These are phyloP conservation scores for Penicillium odoratum DNA, from an alignment of 495 filamentous ascomycete species.

Conservation along the genomic window DNA sequence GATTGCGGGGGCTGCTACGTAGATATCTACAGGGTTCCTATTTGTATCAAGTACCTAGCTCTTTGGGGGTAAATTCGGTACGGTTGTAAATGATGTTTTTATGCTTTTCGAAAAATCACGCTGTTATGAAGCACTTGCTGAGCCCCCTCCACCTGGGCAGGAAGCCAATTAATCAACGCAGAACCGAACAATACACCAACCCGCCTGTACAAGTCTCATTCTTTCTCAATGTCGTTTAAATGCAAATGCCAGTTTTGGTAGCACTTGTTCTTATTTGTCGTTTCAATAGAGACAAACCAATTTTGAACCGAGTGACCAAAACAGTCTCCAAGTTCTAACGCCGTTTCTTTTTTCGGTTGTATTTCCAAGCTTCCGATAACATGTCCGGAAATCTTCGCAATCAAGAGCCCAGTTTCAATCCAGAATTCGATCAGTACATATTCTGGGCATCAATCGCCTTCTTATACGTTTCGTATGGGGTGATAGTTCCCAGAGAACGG, in stretches of 20 bases:
- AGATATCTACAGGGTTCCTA: not conserved
- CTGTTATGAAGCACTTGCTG: not conserved
- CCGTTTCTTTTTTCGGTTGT: not conserved
- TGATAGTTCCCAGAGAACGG: slow-evolving; percentile 80
- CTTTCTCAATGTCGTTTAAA: not conserved
- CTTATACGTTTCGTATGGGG: slow-evolving; percentile 71
- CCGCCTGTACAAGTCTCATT: not conserved
- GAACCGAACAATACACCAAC: not conserved
- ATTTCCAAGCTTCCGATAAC: slow-evolving; percentile 1
- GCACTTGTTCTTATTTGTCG: not conserved
- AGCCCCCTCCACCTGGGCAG: too few relatives aligned
- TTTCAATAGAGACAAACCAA: not conserved
- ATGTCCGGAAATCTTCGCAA: not conserved
- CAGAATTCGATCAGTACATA: slow-evolving; percentile 13
- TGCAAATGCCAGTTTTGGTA: not conserved
- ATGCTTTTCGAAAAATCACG: not conserved
- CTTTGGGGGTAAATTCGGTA: not conserved
- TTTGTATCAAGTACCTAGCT: too few relatives aligned
- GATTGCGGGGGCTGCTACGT: not conserved
- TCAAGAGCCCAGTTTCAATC: not conserved
- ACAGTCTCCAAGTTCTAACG: not conserved
- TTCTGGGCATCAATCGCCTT: slow-evolving; percentile 39
- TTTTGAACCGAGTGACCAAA: not conserved
- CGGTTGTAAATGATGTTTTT: not conserved
- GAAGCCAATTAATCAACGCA: slow-evolving; percentile 3